Evolutionary conservation across 345 rosid species (phyloP).

Genomic region (Microcos paniculata): DNA sequence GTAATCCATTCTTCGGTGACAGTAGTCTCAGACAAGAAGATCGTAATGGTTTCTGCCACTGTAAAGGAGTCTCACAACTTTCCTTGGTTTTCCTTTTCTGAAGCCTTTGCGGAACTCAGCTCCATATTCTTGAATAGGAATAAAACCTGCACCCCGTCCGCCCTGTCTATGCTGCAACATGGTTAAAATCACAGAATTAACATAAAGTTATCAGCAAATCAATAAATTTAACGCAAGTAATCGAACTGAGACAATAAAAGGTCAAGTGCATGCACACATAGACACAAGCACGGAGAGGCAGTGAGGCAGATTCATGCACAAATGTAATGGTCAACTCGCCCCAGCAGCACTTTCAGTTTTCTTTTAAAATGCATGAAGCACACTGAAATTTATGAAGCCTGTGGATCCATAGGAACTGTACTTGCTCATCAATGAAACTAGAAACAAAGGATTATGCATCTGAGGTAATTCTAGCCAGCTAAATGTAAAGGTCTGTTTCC

Average conservation of each 20-base stretch:
- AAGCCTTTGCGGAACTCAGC: conserved; percentile 56
- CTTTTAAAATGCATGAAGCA: neutral
- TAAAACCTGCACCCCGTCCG: conserved; percentile 67
- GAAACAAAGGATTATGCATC: neutral
- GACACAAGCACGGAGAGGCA: neutral
- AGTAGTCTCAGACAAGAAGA: conserved; percentile 46
- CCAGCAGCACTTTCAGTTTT: neutral
- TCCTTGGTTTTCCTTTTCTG: conserved; percentile 48
- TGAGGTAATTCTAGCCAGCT: too few relatives aligned
- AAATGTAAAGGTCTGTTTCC: neutral
- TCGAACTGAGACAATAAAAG: neutral
- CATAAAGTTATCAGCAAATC: neutral
- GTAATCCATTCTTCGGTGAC: neutral
- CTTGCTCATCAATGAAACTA: neutral
- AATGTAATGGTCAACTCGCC: neutral
- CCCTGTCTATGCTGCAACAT: conserved; percentile 53
- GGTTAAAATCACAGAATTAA: neutral
- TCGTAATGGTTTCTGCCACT: conserved; percentile 88
- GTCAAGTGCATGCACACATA: neutral
- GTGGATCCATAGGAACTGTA: neutral
- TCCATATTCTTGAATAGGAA: conserved; percentile 85
- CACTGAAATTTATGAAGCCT: neutral
- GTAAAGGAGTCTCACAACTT: conserved; percentile 80
- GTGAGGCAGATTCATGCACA: neutral
- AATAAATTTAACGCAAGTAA: neutral